A percentile compares a stretch with the other conserved stretches of the same genome.
phyloP scores from a whole-genome alignment of 2,329 filamentous ascomycete species.

The Cordyceps javanica region DNA sequence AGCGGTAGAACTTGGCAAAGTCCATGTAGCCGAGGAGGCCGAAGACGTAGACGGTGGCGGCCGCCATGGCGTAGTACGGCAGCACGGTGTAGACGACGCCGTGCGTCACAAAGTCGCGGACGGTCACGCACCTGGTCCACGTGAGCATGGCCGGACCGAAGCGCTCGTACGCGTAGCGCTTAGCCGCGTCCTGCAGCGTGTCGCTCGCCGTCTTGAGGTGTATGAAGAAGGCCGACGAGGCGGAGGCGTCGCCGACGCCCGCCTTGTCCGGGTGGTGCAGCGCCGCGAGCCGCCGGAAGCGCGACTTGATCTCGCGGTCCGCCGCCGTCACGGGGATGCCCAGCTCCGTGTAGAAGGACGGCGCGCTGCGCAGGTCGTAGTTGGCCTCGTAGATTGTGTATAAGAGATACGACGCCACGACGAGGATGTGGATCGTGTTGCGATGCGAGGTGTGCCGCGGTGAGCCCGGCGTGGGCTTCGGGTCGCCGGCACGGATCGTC shows the following conservation, averaged over 20 bases:
- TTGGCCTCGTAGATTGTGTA: slow-evolving; percentile 94
- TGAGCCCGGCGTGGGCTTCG: slow-evolving; percentile 65
- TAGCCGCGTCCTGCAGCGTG: slow-evolving; percentile 67
- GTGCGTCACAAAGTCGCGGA: slow-evolving; percentile 64
- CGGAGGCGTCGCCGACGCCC: slow-evolving; percentile 26
- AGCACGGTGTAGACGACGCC: slow-evolving; percentile 54
- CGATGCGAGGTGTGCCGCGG: slow-evolving; percentile 67
- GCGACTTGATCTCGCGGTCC: slow-evolving; percentile 74
- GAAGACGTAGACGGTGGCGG: slow-evolving; percentile 53
- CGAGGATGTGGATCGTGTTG: slow-evolving; percentile 73
- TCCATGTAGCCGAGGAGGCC: slow-evolving; percentile 62
- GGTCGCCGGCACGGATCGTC: slow-evolving; percentile 82
- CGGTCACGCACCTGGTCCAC: slow-evolving; percentile 61
- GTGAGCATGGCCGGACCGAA: slow-evolving; percentile 67
- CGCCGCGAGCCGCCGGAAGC: slow-evolving; percentile 71
- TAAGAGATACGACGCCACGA: slow-evolving; percentile 76
- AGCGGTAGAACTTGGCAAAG: slow-evolving; percentile 60
- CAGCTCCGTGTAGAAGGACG: slow-evolving; percentile 76
- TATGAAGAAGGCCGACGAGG: slow-evolving; percentile 56
- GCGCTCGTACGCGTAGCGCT: slow-evolving; percentile 82
- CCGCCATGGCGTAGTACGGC: slow-evolving; percentile 56
- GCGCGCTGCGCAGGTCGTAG: slow-evolving; percentile 63
- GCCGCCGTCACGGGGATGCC: slow-evolving; percentile 61
- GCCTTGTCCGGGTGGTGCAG: slow-evolving; percentile 82
- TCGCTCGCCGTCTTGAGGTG: slow-evolving; percentile 80